Percentiles rank a stretch among this genome's conserved stretches.
Evolutionary conservation across 129 eudicot genomes (phyloP).

Genomic region (Ambrosia artemisiifolia): DNA sequence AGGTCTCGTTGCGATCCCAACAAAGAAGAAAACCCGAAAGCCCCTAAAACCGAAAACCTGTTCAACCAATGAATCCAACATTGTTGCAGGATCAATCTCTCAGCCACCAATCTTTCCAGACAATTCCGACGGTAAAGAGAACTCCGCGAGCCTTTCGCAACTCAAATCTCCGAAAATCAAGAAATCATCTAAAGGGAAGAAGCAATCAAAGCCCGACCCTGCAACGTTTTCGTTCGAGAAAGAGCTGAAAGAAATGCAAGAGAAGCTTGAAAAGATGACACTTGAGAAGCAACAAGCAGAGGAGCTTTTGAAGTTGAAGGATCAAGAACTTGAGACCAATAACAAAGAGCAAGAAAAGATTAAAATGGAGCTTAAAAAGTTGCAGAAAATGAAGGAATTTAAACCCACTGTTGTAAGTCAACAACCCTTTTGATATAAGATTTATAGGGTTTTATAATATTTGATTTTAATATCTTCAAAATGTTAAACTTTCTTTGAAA

Average conservation of each 20-base stretch:
- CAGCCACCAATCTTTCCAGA: conserved; percentile 17
- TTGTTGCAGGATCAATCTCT: conserved; percentile 42
- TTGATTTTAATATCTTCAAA: background rate
- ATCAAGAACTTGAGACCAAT: conserved; percentile 54
- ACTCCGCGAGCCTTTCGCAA: conserved; percentile 50
- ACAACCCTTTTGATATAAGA: background rate
- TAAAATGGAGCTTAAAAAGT: conserved; percentile 72
- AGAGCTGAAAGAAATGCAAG: conserved; percentile 81
- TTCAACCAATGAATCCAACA: conserved; percentile 62
- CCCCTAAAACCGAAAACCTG: conserved; percentile 56
- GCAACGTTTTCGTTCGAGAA: conserved; percentile 43
- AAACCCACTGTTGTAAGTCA: conserved; percentile 73
- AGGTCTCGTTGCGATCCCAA: conserved; percentile 29
- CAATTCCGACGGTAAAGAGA: conserved; percentile 52
- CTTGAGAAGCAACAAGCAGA: conserved; percentile 82
- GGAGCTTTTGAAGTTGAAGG: conserved; percentile 63
- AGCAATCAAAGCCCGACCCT: background rate
- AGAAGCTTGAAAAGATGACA: conserved; percentile 65
- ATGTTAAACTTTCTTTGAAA: too few species aligned
- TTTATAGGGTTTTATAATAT: background rate
- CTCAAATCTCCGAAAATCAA: conserved; percentile 37
- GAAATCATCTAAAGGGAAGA: conserved; percentile 41
- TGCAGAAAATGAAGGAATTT: conserved; percentile 89
- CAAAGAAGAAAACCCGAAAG: conserved; percentile 62
- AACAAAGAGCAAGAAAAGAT: conserved; percentile 71